Percentiles rank a stretch among this genome's conserved stretches.
phyloP scores from a whole-genome alignment of 176 grass and related monocot species.

The Coix lacrymajobi region DNA sequence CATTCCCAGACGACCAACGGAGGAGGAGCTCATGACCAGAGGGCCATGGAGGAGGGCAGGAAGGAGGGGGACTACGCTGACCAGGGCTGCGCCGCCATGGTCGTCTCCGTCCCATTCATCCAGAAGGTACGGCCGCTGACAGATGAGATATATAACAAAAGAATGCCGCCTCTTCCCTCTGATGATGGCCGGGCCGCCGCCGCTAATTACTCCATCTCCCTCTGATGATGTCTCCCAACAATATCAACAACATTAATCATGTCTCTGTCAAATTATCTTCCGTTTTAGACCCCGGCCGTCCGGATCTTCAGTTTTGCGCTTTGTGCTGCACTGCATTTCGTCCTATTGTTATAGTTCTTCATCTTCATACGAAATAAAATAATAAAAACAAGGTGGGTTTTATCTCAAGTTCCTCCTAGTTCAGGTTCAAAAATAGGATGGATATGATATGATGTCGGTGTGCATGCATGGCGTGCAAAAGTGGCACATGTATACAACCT shows the following conservation, averaged over 20 bases:
- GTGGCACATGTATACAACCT: background rate
- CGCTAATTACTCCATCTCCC: background rate
- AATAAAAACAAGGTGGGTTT: background rate
- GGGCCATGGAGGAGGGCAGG: constrained; percentile 55
- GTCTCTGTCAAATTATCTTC: background rate
- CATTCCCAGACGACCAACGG: constrained; percentile 27
- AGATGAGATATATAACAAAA: too few species aligned
- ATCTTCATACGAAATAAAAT: too few species aligned
- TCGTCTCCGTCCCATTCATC: constrained; percentile 28
- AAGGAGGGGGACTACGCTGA: constrained; percentile 26
- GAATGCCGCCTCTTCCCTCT: too few species aligned
- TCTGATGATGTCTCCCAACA: background rate
- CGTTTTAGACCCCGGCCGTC: background rate
- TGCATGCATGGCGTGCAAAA: background rate
- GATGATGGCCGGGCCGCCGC: too few species aligned
- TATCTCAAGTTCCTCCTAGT: background rate
- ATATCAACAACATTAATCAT: background rate
- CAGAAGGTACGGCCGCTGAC: constrained; percentile 32
- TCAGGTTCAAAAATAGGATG: background rate
- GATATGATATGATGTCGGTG: background rate
- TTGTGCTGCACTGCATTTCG: background rate
- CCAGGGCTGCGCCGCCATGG: constrained; percentile 18
- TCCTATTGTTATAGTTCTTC: too few species aligned
- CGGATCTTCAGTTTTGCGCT: background rate
- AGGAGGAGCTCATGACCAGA: constrained; percentile 9